Evolutionary conservation across 2,329 filamentous ascomycete species (phyloP).

Genomic region (Penicillium corylophilum): DNA sequence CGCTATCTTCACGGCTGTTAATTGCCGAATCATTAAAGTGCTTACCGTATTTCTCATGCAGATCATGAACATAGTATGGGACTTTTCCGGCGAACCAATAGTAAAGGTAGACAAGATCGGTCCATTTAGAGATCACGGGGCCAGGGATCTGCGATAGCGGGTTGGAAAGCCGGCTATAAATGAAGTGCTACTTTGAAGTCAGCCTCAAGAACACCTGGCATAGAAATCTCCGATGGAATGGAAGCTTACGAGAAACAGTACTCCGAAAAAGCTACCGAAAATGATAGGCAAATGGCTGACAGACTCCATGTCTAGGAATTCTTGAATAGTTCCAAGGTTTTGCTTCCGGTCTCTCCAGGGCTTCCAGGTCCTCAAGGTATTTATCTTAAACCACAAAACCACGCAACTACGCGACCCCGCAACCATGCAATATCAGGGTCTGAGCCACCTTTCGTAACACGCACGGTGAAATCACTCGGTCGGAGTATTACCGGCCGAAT

Average conservation of each 20-base stretch:
- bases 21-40: background rate
- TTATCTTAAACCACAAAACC: background rate
- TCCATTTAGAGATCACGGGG: constrained; percentile 27
- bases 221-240: background rate
- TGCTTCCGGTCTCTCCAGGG: too few species aligned
- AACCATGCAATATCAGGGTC: background rate
- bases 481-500: background rate
- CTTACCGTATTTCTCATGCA: constrained; percentile 34
- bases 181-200: constrained; percentile 1
- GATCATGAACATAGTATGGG: constrained; percentile 23
- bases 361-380: background rate
- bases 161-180: constrained; percentile 12
- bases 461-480: background rate
- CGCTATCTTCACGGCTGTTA: background rate
- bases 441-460: background rate
- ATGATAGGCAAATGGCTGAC: constrained; percentile 1
- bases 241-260: constrained; percentile 2
- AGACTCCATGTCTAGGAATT: background rate
- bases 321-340: background rate
- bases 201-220: background rate
- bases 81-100: constrained; percentile 23
- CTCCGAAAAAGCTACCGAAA: background rate
- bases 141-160: constrained; percentile 23
- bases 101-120: constrained; percentile 20
- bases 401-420: too few species aligned